Evolutionary conservation across 2,329 filamentous ascomycete genomes (phyloP).

Genomic region (Lizonia empirigonia): DNA sequence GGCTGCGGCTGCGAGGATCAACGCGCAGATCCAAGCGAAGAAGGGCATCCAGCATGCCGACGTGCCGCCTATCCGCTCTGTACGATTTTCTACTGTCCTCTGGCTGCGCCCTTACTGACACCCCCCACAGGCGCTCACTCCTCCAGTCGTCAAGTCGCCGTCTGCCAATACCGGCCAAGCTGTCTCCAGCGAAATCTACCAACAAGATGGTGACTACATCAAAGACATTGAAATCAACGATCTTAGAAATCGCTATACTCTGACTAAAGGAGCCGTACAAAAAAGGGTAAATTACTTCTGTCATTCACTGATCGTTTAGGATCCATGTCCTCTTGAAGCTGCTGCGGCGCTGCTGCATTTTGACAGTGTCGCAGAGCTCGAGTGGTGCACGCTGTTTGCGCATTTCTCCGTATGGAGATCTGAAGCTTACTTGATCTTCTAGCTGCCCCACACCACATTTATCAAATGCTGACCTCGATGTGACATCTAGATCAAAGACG

Average conservation of each 20-base stretch:
- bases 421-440: conserved; percentile 56
- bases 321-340: conserved; percentile 45
- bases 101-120: conserved; percentile 19
- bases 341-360: conserved; percentile 47
- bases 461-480: conserved; percentile 90
- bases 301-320: conserved; percentile 69
- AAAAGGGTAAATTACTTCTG: conserved; percentile 96
- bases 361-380: conserved; percentile 62
- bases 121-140: conserved; percentile 50
- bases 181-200: conserved; percentile 81
- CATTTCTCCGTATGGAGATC: conserved; percentile 46
- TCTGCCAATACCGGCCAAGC: conserved; percentile 54
- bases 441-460: conserved; percentile 64
- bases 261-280: conserved; percentile 96
- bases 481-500: conserved; percentile 98
- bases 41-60: conserved; percentile 91
- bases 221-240: conserved; percentile 99
- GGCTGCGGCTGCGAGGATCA: conserved; percentile 67
- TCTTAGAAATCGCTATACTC: conserved; percentile 90
- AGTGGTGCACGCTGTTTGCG: conserved; percentile 38
- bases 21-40: conserved; percentile 61
- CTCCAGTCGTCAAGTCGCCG: conserved; percentile 60
- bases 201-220: conserved; percentile 96
- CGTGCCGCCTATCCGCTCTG: conserved; percentile 76
- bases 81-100: conserved; percentile 42